Conservation (phyloP, 1,139 yeast genomes). For the Kodamaea alishanica region DNA sequence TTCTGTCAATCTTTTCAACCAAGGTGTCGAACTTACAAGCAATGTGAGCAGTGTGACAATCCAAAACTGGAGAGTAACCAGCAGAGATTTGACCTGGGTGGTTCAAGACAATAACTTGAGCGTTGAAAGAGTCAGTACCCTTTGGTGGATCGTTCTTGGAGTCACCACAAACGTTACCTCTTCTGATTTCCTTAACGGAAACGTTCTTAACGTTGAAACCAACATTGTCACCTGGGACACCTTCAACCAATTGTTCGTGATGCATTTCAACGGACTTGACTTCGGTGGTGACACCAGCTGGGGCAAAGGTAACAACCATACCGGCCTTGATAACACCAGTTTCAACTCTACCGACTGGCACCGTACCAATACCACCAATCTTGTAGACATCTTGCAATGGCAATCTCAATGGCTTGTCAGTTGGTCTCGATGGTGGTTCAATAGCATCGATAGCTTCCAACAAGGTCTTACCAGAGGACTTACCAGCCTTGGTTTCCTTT, state of each 20-base stretch:
- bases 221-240: slow-evolving; percentile 93
- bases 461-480: slow-evolving; percentile 77
- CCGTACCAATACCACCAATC: slow-evolving; percentile 93
- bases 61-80: slow-evolving; percentile 91
- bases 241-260: slow-evolving; percentile 82
- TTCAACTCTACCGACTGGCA: slow-evolving; percentile 93
- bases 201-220: slow-evolving; percentile 95
- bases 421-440: slow-evolving; percentile 82
- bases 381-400: slow-evolving; percentile 92
- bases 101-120: slow-evolving; percentile 87
- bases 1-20: slow-evolving; percentile 88
- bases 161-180: slow-evolving; percentile 96
- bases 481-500: slow-evolving; percentile 81
- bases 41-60: slow-evolving; percentile 94
- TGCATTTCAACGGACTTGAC: slow-evolving; percentile 94
- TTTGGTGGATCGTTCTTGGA: slow-evolving; percentile 91
- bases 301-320: slow-evolving; percentile 88
- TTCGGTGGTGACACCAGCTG: slow-evolving; percentile 90
- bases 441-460: slow-evolving; percentile 85
- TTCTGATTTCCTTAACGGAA: slow-evolving; percentile 89
- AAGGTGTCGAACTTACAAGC: slow-evolving; percentile 87
- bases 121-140: slow-evolving; percentile 80
- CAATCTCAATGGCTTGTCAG: slow-evolving; percentile 74
- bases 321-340: slow-evolving; percentile 91
- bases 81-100: slow-evolving; percentile 93